These are phyloP conservation scores for Aspergillus fructus DNA, from an alignment of 2,329 filamentous ascomycete genomes.

Conservation along the genomic window DNA sequence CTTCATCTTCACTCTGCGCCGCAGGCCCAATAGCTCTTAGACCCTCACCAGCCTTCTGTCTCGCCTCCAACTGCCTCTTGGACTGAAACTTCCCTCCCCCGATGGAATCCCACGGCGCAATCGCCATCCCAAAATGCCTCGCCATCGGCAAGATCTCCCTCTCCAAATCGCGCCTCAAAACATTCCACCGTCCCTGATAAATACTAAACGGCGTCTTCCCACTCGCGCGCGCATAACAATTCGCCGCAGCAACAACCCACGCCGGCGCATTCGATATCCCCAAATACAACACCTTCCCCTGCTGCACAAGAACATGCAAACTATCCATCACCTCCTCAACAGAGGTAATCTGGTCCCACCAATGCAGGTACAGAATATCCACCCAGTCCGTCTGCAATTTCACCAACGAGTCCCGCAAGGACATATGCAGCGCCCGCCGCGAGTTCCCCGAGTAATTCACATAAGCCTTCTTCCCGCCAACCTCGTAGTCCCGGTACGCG, in stretches of 20 bases:
- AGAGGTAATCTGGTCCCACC: conserved; percentile 48
- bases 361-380: conserved; percentile 57
- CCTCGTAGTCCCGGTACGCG: conserved; percentile 44
- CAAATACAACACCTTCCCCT: conserved; percentile 44
- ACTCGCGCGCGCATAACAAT: conserved; percentile 37
- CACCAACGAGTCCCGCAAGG: conserved; percentile 43
- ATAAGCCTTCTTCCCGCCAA: conserved; percentile 34
- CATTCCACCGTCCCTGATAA: conserved; percentile 42
- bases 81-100: conserved; percentile 54
- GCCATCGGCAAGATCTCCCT: conserved; percentile 44
- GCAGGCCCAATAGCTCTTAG: conserved; percentile 29
- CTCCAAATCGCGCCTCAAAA: conserved; percentile 40
- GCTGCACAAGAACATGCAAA: conserved; percentile 39
- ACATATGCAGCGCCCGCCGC: conserved; percentile 42
- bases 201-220: conserved; percentile 42
- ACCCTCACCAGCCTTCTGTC: conserved; percentile 43
- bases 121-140: conserved; percentile 42
- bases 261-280: conserved; percentile 43
- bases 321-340: conserved; percentile 39
- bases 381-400: conserved; percentile 55
- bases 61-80: conserved; percentile 48
- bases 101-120: conserved; percentile 61
- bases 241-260: conserved; percentile 41
- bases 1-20: conserved; percentile 49
- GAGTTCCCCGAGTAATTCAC: conserved; percentile 39